phyloP scores from a whole-genome alignment of 148 eudicot species.

The Chenopodium album region DNA sequence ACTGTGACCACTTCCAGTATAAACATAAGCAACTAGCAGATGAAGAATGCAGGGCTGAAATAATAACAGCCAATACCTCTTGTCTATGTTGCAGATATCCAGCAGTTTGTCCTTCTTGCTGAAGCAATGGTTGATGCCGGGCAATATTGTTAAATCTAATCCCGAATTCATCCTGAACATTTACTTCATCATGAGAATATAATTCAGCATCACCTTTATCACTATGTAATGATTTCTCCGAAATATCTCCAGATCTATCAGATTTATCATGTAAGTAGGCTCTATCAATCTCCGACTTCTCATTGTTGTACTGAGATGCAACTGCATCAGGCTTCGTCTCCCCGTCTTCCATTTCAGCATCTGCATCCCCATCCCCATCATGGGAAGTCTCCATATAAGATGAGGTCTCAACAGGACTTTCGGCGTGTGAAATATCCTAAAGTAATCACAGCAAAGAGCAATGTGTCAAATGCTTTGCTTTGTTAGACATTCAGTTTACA shows the following conservation, averaged over 20 bases:
- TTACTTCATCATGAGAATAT: constrained; percentile 25
- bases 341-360: constrained; percentile 50
- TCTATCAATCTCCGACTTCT: constrained; percentile 32
- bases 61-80: constrained; percentile 46
- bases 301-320: constrained; percentile 31
- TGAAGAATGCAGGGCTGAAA: not conserved
- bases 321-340: constrained; percentile 42
- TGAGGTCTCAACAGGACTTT: constrained; percentile 76
- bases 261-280: constrained; percentile 35
- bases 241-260: constrained; percentile 40
- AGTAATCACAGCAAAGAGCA: not conserved
- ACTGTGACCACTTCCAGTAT: not conserved
- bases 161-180: constrained; percentile 35
- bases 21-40: not conserved
- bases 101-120: constrained; percentile 31
- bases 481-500: not conserved
- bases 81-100: constrained; percentile 44
- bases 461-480: not conserved
- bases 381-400: constrained; percentile 78
- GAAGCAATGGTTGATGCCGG: constrained; percentile 33
- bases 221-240: constrained; percentile 41
- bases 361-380: constrained; percentile 55
- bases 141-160: constrained; percentile 32
- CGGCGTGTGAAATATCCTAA: constrained; percentile 51
- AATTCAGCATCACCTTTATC: constrained; percentile 43